A percentile compares a stretch with the other conserved stretches of the same genome.
These are phyloP conservation scores for Pythium dissimile DNA, from an alignment of 352 stramenopile species.

Conservation along the genomic window DNA sequence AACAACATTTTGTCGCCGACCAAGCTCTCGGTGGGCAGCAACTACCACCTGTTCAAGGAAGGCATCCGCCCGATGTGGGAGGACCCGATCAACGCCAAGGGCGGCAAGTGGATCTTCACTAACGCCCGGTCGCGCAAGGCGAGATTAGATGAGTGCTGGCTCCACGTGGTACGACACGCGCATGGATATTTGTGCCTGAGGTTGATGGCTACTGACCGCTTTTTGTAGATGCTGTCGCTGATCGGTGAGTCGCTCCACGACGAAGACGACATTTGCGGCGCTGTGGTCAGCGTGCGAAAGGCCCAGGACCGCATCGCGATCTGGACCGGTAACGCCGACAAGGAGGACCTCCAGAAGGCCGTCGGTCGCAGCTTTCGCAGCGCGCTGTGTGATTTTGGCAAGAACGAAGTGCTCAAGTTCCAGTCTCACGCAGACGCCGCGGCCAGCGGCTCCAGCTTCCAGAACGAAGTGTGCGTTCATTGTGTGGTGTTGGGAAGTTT, in stretches of 20 bases:
- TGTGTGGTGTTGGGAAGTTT: not conserved
- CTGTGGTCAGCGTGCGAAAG: slow-evolving; percentile 95
- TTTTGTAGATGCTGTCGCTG: slow-evolving; percentile 86
- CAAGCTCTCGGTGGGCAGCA: slow-evolving; percentile 89
- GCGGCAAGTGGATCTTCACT: slow-evolving; percentile 97
- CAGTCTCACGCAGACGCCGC: slow-evolving; percentile 85
- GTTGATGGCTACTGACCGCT: not conserved
- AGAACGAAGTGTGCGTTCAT: slow-evolving; percentile 87
- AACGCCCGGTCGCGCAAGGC: slow-evolving; percentile 92
- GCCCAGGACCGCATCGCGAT: slow-evolving; percentile 94
- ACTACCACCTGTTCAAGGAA: slow-evolving; percentile 98
- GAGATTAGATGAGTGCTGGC: slow-evolving; percentile 94
- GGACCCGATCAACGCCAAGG: slow-evolving; percentile 92
- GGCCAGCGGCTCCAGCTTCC: slow-evolving; percentile 86
- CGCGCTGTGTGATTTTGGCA: slow-evolving; percentile 77
- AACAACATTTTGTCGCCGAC: slow-evolving; percentile 94
- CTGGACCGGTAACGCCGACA: slow-evolving; percentile 87
- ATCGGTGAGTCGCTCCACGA: slow-evolving; percentile 96
- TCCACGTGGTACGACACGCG: slow-evolving; percentile 84
- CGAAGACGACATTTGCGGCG: slow-evolving; percentile 93
- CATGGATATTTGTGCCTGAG: not conserved
- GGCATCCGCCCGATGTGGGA: slow-evolving; percentile 97
- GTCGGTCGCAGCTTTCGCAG: slow-evolving; percentile 81
- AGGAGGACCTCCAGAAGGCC: slow-evolving; percentile 69
- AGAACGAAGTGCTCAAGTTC: slow-evolving; percentile 89